A percentile compares a stretch with the other conserved stretches of the same genome.
Evolutionary conservation across 2,329 filamentous ascomycete species (phyloP).

Genomic region (Sporothrix mexicana): DNA sequence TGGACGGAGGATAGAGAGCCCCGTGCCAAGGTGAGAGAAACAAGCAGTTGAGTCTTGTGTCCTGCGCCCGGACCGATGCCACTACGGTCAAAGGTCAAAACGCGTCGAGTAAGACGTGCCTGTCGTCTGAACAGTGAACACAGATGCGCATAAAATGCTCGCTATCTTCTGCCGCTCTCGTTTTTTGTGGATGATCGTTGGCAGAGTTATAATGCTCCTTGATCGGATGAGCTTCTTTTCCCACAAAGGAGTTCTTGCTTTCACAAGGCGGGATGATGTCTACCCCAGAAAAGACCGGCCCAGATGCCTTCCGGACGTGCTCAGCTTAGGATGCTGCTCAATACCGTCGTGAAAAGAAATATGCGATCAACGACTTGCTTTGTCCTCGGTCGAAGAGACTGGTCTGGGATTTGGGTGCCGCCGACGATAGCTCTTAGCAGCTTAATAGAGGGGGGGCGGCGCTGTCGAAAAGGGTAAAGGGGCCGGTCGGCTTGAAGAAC

Average conservation of each 20-base stretch:
- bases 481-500: not conserved
- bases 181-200: conserved; percentile 14
- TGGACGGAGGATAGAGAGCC: not conserved
- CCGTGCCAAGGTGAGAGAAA: not conserved
- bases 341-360: not conserved
- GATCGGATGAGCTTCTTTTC: conserved; percentile 27
- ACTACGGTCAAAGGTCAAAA: conserved; percentile 11
- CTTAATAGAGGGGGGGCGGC: not conserved
- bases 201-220: conserved; percentile 7
- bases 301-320: not conserved
- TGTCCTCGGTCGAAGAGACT: not conserved
- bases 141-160: too few relatives aligned
- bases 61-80: not conserved
- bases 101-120: not conserved
- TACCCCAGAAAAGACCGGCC: not conserved
- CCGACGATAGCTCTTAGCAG: not conserved
- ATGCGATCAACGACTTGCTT: not conserved
- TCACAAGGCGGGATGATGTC: not conserved
- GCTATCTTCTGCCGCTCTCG: not conserved
- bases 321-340: not conserved
- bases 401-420: not conserved
- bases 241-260: not conserved
- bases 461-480: not conserved
- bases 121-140: not conserved
- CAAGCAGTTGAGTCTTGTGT: not conserved